phyloP scores from a whole-genome alignment of 1,284 basidiomycete genomes.

The Microbotryum saponariae region DNA sequence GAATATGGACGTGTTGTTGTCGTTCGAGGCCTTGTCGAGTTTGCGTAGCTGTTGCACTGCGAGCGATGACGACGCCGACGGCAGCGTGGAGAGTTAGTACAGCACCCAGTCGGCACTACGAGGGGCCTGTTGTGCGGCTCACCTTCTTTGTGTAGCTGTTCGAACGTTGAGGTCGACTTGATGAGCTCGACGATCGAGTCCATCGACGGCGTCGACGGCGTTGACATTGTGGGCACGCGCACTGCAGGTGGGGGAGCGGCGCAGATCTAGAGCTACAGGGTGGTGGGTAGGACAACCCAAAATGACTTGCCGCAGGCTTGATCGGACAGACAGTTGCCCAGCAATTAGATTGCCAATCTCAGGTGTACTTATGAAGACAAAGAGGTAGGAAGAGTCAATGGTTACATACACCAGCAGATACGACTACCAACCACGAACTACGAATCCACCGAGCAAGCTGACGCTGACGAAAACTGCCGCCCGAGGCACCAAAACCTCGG shows the following conservation, averaged over 20 bases:
- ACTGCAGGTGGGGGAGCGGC: background rate
- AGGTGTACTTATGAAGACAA: too few relatives aligned
- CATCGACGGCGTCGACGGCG: background rate
- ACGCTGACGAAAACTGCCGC: too few relatives aligned
- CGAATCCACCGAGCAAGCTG: too few relatives aligned
- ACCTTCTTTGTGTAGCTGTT: background rate
- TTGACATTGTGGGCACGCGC: background rate
- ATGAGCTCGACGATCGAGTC: constrained; percentile 2
- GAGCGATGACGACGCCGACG: background rate
- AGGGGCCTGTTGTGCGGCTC: background rate
- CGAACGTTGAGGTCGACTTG: background rate
- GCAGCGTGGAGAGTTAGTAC: too few relatives aligned
- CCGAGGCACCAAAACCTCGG: too few relatives aligned
- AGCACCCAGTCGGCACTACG: too few relatives aligned
- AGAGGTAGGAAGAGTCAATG: too few relatives aligned
- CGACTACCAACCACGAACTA: too few relatives aligned
- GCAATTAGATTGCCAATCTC: too few relatives aligned
- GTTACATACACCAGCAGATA: too few relatives aligned
- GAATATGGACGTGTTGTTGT: constrained; percentile 3
- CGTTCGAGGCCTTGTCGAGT: constrained; percentile 17
- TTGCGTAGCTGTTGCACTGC: constrained; percentile 20
- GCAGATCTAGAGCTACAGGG: background rate
- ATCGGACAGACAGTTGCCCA: too few relatives aligned
- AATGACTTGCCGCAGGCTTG: too few relatives aligned
- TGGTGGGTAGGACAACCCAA: background rate